phyloP scores from a whole-genome alignment of 2,329 filamentous ascomycete genomes.

The Chrysosporium queenslandicum region DNA sequence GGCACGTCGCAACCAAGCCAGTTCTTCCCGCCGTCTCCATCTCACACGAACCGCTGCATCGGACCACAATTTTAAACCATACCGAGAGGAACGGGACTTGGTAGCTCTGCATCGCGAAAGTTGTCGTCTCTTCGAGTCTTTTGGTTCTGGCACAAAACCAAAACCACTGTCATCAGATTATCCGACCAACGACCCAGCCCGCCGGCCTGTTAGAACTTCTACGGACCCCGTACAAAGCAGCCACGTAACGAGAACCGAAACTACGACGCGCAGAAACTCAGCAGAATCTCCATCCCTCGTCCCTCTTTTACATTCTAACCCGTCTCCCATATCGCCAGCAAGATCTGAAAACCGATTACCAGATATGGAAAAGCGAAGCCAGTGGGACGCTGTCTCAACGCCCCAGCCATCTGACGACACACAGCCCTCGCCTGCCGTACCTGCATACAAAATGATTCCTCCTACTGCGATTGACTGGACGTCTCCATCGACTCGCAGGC shows the following conservation, averaged over 20 bases:
- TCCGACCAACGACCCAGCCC: not conserved
- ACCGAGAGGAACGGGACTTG: constrained; percentile 27
- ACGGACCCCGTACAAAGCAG: not conserved
- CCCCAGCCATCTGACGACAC: not conserved
- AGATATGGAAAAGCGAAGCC: not conserved
- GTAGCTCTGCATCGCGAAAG: constrained; percentile 34
- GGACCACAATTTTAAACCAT: constrained; percentile 18
- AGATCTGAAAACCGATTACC: constrained; percentile 4
- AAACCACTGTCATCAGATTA: not conserved
- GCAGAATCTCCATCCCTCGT: constrained; percentile 87
- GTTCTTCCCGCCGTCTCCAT: constrained; percentile 24
- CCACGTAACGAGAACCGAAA: not conserved
- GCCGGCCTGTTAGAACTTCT: not conserved
- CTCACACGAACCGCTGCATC: constrained; percentile 22
- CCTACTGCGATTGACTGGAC: constrained; percentile 41
- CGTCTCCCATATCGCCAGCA: constrained; percentile 50
- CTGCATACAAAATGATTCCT: constrained; percentile 21
- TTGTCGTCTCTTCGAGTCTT: constrained; percentile 32
- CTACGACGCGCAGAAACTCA: not conserved
- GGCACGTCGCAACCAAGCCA: constrained; percentile 24
- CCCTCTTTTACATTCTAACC: constrained; percentile 85
- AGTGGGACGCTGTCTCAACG: constrained; percentile 6
- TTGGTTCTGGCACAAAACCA: not conserved
- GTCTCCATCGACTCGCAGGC: constrained; percentile 34
- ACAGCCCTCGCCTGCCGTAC: not conserved